Conservation (phyloP, 257 asterid species). For the Mentha longifolia region DNA sequence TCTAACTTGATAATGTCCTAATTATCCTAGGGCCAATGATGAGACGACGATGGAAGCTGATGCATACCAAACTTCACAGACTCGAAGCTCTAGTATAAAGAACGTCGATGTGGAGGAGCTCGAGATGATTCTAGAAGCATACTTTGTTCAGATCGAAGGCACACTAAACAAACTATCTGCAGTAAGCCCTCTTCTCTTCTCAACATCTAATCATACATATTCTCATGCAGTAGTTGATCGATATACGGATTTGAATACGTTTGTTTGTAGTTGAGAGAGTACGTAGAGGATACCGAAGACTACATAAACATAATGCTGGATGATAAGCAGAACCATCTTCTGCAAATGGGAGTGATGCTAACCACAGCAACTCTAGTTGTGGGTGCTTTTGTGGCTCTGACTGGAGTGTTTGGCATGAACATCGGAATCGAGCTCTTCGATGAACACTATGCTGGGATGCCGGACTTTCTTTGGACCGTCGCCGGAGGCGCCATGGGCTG, state of each 20-base stretch:
- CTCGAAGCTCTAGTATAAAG: constrained; percentile 48
- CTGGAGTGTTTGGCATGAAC: constrained; percentile 82
- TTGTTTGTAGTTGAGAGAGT: constrained; percentile 71
- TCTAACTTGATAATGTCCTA: not conserved
- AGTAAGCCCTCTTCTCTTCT: constrained; percentile 40
- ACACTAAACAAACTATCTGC: constrained; percentile 70
- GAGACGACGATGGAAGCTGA: constrained; percentile 42
- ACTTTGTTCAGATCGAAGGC: constrained; percentile 85
- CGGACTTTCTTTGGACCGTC: constrained; percentile 59
- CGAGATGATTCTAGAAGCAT: constrained; percentile 92
- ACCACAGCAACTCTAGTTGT: constrained; percentile 71
- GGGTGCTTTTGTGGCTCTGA: constrained; percentile 70
- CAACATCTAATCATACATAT: not conserved
- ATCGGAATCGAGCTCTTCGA: constrained; percentile 54
- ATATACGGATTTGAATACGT: too few relatives aligned
- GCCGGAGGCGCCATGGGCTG: constrained; percentile 60
- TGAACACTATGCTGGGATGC: constrained; percentile 41
- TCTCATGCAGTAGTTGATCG: too few relatives aligned
- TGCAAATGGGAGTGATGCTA: constrained; percentile 83
- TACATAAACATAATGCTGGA: constrained; percentile 89
- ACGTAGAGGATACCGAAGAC: constrained; percentile 91
- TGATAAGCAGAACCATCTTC: constrained; percentile 85
- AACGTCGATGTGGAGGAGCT: constrained; percentile 79
- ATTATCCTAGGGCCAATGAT: constrained; percentile 30
- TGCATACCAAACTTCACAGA: constrained; percentile 20